Conservation (phyloP, 2,329 filamentous ascomycete species). For the Fusarium papillatum region DNA sequence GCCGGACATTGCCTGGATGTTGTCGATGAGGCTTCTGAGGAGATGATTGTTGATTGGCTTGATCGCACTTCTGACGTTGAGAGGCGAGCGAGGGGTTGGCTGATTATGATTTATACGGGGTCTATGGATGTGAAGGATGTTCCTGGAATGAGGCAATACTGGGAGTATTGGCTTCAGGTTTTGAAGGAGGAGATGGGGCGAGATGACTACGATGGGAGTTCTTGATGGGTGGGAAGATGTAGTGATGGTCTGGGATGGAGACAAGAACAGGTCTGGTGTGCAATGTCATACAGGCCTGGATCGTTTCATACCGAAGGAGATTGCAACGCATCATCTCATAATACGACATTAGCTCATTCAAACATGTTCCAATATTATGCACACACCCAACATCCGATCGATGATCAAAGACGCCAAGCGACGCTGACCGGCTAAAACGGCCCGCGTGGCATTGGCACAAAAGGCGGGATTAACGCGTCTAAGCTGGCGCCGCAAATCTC, state of each 20-base stretch:
- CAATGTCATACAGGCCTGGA: neutral
- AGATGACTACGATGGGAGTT: neutral
- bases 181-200: neutral
- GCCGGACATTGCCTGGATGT: constrained; percentile 1
- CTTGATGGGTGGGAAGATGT: neutral
- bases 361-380: neutral
- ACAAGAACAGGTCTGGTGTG: too few relatives aligned
- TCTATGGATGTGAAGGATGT: neutral
- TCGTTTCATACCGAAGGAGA: neutral
- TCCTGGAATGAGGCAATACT: neutral
- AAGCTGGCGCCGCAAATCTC: constrained; percentile 34
- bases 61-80: neutral
- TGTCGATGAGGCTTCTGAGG: neutral
- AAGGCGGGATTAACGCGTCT: constrained; percentile 5
- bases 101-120: neutral
- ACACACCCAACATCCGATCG: neutral
- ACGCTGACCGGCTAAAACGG: constrained; percentile 27
- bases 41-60: neutral
- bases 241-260: neutral
- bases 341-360: neutral
- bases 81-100: neutral
- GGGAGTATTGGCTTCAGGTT: neutral
- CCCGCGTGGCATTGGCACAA: constrained; percentile 13
- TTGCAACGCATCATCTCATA: neutral
- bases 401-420: constrained; percentile 32